Base-by-base conservation (phyloP, 2,329 filamentous ascomycete genomes). In the Fusarium bulbicola region DNA sequence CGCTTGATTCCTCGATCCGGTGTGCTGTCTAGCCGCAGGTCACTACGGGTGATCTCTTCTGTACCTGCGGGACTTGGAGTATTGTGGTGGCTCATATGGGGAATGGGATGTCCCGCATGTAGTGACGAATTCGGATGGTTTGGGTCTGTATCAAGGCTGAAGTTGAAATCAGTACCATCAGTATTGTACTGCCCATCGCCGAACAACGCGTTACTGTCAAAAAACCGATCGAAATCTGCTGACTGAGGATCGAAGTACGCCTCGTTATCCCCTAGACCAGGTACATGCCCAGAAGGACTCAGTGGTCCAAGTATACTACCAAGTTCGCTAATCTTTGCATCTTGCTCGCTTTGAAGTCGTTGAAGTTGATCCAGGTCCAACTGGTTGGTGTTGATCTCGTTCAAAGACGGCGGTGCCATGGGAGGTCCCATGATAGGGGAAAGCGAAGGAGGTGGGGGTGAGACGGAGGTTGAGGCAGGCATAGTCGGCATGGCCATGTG, bases 321-420 rank as follows among this genome's bases (percentile, higher is more conserved):
- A 15, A 98, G 86, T 65, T 93, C 90, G 69, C 93, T 90, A 3
- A 98, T 92, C 54, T 93, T 92, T 53, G 88, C 88, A 68, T 92
- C 91, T 77, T 97, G 95, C 67, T 95, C 91, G 30, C 90, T 89
- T 79, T 97, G 93, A 77, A 97, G 86, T 47, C 91, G 92, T 71
- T 93, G 90, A 5, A 98, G 86, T 36, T 92, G 88, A 58, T 96
- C 93, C 34, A 98, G 88, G 70, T 97, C 93, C 20, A 92, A 86
- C 69, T 92, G 88, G 9, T 92, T 95, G 68, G 89, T 89, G 50
- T 87, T 89, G 70, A 96, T 88, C 43, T 91, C 87, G 57, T 89
- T 86, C 26, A 94, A 83, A 1, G 88, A 88, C 4, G 87, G 86
- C 7, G 83, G 82, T 3, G 81, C 80, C 72, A 86, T 81, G 12